Evolutionary conservation across 805 yeast species (phyloP), one percentile per base, ranked within the genome.

Genomic region (Ogataea neopini): DNA sequence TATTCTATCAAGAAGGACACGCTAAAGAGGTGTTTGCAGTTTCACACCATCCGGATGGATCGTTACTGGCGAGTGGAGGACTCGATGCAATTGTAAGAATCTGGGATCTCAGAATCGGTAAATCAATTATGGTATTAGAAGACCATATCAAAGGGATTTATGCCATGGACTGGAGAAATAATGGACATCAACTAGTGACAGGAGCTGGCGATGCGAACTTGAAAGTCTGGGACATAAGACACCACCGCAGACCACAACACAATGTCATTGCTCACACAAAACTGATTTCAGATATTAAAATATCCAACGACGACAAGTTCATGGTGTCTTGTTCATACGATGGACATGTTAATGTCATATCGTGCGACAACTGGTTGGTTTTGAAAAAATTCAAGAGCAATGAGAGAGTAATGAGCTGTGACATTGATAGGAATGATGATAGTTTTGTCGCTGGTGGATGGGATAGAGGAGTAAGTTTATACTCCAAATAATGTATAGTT

Each of bases 91-190:
- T 81, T 15, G 83, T 81, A 0, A 70, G 84, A 37, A 62, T 91
- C 2, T 92, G 97, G 97, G 99, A 92, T 67, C 63, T 92, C 33
- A 69, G 99, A 44, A 73, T 85, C 0, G 98, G 97, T 3, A 73
- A 79, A 46, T 71, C 80, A 0, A 74, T 87, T 1, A 72, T 79
- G 62, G 65, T 73, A 8, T 64, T 89, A 3, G 71, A 56, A 29
- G 87, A 87, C 1, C 98, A 94, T 64, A 76, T 79, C 6, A 77
- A 81, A 49, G 89, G 88, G 0, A 78, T 92, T 0, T 81, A 87
- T 63, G 69, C 83, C 1, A 61, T 84, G 37, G 88, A 79, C 53
- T 92, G 95, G 86, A 73, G 91, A 3, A 74, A 77, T 1, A 84
- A 87, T 64, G 96, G 96, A 1, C 75, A 75, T 55, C 83, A 84